phyloP scores from a whole-genome alignment of 805 yeast genomes.

The Nakazawaea ernobii region DNA sequence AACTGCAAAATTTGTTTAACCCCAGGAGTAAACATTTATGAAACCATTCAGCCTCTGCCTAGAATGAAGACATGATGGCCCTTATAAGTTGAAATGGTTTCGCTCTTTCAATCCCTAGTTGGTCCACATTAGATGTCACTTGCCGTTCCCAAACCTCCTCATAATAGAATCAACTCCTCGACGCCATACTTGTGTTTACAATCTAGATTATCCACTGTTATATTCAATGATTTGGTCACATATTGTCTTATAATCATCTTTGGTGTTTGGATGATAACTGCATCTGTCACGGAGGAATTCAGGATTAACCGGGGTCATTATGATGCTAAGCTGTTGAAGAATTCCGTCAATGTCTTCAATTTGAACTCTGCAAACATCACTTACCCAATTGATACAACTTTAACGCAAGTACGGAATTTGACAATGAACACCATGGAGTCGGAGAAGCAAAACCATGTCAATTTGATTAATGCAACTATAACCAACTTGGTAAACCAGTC shows the following conservation, averaged over 20 bases:
- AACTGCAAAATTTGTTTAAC: too few species aligned
- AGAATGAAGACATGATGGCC: too few species aligned
- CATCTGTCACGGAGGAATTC: not conserved
- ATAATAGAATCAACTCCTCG: slow-evolving; percentile 1
- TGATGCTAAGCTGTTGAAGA: not conserved
- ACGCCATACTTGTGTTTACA: slow-evolving; percentile 7
- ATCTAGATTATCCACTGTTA: slow-evolving; percentile 1
- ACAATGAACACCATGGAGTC: not conserved
- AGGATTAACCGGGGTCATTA: not conserved
- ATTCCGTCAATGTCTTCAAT: not conserved
- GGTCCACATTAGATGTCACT: too few species aligned
- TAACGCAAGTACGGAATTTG: not conserved
- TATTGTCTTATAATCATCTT: not conserved
- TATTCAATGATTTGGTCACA: not conserved
- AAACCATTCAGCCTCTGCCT: too few species aligned
- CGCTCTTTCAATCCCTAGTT: too few species aligned
- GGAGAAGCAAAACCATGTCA: not conserved
- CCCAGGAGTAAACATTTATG: too few species aligned
- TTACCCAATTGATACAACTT: not conserved
- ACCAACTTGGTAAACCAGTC: not conserved
- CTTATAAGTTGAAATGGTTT: too few species aligned
- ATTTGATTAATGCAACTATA: not conserved
- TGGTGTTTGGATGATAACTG: not conserved
- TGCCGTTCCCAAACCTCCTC: not conserved
- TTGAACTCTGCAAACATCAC: too few species aligned